Evolutionary conservation across 768 basidiomycete species (phyloP).

Genomic region (Wakefieldia striispora): DNA sequence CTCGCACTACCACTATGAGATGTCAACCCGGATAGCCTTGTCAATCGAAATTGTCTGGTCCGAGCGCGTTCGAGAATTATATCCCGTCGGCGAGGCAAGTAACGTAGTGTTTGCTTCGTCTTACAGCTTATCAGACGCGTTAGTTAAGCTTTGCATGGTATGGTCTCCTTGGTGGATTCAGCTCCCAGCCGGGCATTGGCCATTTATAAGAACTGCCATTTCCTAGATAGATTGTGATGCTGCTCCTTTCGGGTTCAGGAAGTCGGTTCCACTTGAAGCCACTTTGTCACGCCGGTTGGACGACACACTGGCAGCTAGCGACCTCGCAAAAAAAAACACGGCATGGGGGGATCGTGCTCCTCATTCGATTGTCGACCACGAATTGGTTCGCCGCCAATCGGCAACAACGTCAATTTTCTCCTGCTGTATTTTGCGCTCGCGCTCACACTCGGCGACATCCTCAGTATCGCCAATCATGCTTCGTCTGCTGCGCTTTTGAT

Average conservation of each 20-base stretch:
- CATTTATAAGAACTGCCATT: slow-evolving; percentile 10
- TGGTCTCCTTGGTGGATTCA: slow-evolving; percentile 13
- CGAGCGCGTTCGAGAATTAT: slow-evolving; percentile 21
- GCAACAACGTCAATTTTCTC: slow-evolving; percentile 8
- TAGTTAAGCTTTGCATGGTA: neutral
- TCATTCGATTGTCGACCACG: slow-evolving; percentile 11
- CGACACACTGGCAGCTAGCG: too few species aligned
- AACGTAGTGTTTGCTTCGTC: slow-evolving; percentile 9
- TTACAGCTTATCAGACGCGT: slow-evolving; percentile 21
- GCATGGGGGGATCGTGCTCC: slow-evolving; percentile 9
- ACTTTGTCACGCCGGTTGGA: too few species aligned
- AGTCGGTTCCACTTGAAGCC: slow-evolving; percentile 4
- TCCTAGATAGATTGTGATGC: slow-evolving; percentile 8
- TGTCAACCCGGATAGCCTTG: slow-evolving; percentile 20
- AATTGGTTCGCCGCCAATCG: slow-evolving; percentile 2
- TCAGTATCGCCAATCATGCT: slow-evolving; percentile 32
- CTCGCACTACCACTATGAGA: too few species aligned
- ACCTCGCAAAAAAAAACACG: too few species aligned
- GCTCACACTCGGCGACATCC: slow-evolving; percentile 31
- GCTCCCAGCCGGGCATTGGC: slow-evolving; percentile 8
- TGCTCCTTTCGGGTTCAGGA: slow-evolving; percentile 6
- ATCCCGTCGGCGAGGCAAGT: slow-evolving; percentile 15
- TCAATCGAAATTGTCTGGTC: slow-evolving; percentile 33
- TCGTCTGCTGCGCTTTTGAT: slow-evolving; percentile 26
- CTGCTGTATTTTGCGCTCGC: slow-evolving; percentile 28